Conservation (phyloP, 2,329 filamentous ascomycete species). For the Bipolaris zeicola region DNA sequence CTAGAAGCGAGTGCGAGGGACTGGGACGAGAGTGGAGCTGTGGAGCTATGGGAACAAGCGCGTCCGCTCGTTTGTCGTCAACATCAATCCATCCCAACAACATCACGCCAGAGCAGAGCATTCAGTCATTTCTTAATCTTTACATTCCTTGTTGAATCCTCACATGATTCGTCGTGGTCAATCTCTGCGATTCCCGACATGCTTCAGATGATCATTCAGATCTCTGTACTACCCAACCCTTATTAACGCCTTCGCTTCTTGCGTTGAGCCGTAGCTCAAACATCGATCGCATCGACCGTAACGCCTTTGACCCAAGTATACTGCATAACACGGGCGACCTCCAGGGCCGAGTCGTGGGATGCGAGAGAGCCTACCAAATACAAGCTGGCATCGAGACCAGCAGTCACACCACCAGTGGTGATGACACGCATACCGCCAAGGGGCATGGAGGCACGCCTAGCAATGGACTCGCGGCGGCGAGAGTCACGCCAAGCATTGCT, state of each 20-base stretch:
- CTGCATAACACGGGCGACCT: slow-evolving; percentile 77
- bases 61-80: neutral
- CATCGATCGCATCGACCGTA: slow-evolving; percentile 83
- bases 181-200: slow-evolving; percentile 36
- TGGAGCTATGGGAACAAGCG: slow-evolving; percentile 1
- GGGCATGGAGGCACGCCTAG: slow-evolving; percentile 76
- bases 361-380: slow-evolving; percentile 86
- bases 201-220: slow-evolving; percentile 27
- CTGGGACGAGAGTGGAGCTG: neutral
- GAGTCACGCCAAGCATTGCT: slow-evolving; percentile 81
- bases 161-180: slow-evolving; percentile 37
- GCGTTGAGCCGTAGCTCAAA: slow-evolving; percentile 57
- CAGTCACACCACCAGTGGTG: slow-evolving; percentile 77
- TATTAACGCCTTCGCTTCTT: slow-evolving; percentile 36
- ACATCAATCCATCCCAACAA: neutral
- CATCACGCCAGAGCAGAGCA: neutral
- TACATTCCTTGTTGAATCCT: slow-evolving; percentile 33
- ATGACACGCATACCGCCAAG: slow-evolving; percentile 73
- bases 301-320: slow-evolving; percentile 86
- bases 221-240: slow-evolving; percentile 26
- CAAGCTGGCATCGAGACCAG: slow-evolving; percentile 81
- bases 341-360: slow-evolving; percentile 74
- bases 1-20: neutral
- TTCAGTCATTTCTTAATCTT: slow-evolving; percentile 9
- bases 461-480: slow-evolving; percentile 80